A percentile compares a stretch with the other conserved stretches of the same genome.
phyloP scores from a whole-genome alignment of 2,329 filamentous ascomycete genomes.

The Venturia effusa region DNA sequence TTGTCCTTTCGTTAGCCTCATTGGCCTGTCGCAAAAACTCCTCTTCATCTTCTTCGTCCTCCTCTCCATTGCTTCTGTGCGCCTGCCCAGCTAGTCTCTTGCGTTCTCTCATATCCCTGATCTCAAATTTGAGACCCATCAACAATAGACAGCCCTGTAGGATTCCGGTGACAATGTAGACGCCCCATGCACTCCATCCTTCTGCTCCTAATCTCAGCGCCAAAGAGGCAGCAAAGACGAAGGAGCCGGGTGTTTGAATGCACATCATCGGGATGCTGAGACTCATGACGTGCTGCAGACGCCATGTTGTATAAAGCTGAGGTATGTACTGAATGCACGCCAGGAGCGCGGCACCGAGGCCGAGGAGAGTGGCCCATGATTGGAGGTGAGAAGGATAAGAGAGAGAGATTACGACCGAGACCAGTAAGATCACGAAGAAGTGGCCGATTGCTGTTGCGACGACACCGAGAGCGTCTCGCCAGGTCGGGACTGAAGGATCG shows the following conservation, averaged over 20 bases:
- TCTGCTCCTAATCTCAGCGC: slow-evolving; percentile 65
- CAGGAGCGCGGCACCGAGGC: slow-evolving; percentile 65
- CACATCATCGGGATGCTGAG: slow-evolving; percentile 97
- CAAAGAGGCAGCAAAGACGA: slow-evolving; percentile 79
- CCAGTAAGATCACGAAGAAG: slow-evolving; percentile 57
- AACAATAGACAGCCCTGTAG: slow-evolving; percentile 72
- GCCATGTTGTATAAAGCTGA: slow-evolving; percentile 87
- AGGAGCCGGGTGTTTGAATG: slow-evolving; percentile 88
- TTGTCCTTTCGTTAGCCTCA: background rate
- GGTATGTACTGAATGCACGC: slow-evolving; percentile 87
- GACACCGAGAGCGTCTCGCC: slow-evolving; percentile 69
- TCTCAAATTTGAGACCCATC: slow-evolving; percentile 72
- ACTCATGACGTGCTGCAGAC: slow-evolving; percentile 75
- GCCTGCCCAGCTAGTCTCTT: slow-evolving; percentile 14
- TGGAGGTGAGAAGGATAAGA: slow-evolving; percentile 54
- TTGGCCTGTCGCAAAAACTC: background rate
- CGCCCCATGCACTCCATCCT: slow-evolving; percentile 93
- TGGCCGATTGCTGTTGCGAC: slow-evolving; percentile 64
- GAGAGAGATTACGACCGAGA: slow-evolving; percentile 53
- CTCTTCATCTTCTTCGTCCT: background rate
- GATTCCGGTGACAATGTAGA: slow-evolving; percentile 75
- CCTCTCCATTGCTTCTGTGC: background rate
- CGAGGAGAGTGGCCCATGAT: slow-evolving; percentile 76
- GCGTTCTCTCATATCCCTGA: slow-evolving; percentile 31
- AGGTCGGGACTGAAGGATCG: slow-evolving; percentile 39